Base-by-base conservation (phyloP, 306 rosid species). In the Vicia sativa region DNA sequence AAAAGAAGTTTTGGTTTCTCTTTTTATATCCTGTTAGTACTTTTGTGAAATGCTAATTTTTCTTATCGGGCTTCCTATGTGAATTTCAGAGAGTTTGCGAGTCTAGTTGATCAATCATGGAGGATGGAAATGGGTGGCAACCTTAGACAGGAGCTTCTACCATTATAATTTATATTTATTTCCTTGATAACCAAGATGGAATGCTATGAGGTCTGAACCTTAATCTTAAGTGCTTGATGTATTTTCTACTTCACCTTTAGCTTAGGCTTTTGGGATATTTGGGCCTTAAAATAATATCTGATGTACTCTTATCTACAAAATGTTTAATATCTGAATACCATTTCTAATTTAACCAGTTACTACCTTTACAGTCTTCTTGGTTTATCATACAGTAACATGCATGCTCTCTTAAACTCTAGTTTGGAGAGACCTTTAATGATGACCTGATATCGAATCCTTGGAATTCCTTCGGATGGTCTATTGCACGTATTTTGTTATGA, bases 61-160 rank as follows among this genome's bases (percentile, higher is more conserved):
- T 9, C 83, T 84, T 63, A 78, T 2, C 35, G 16, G 46, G 70
- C 70, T 65, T 82, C 57, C 23, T 9, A 29, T 65, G 63, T 74
- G 59, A 63, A 65, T 87, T 77, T 77, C 92, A 92, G 97, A 76
- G 98, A 92, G 81, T 81, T 89, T 11, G 79, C 85, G 37, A 79
- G 81, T 78, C 70, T 92, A 59, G 96, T 84, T 61, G 96, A 92
- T 77, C 79, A 57, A 63, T 92, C 96, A 11, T 92, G 96, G 96
- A 85, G 77, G 73, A 89, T 92, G 96, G 88, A 87, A 76, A 92
- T 92, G 90, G 96, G 98, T 67, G 98, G 95, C 67, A 68, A 68
- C 79, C 96, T 92, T 66, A 86, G 74, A 78, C 82, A 86, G 81
- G 95, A 89, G 77, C 45, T 70, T 1, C 76, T 89, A 37, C 91